Evolutionary conservation across 2,329 filamentous ascomycete genomes (phyloP).

Genomic region (Xylariaceae sp.): DNA sequence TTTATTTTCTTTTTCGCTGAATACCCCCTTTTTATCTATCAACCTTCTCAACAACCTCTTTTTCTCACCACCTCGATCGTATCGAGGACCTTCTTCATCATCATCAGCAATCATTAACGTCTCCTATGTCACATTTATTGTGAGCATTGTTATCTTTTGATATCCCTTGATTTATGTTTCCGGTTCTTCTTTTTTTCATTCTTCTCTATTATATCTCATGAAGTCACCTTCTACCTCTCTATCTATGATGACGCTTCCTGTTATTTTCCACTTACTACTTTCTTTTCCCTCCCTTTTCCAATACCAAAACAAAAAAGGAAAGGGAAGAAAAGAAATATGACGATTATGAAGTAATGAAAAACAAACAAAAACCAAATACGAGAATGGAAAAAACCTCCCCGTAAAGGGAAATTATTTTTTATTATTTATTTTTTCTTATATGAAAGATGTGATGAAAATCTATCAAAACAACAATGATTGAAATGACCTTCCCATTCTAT

Average conservation of each 20-base stretch:
- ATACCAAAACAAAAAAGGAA: no score
- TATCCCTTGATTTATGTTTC: not conserved
- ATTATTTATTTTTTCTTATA: no score
- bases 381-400: no score
- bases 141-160: not conserved
- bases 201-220: no score
- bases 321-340: not conserved
- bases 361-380: not conserved
- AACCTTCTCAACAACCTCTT: not conserved
- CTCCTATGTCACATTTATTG: not conserved
- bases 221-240: slow-evolving; percentile 15
- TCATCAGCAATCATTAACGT: not conserved
- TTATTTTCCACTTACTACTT: slow-evolving; percentile 2
- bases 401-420: no score
- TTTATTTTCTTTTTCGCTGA: not conserved
- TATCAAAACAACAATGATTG: no score
- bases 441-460: no score
- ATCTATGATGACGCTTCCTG: not conserved
- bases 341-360: slow-evolving; percentile 3
- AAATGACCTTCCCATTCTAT: no score
- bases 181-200: no score
- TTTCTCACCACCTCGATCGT: no score
- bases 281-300: slow-evolving; percentile 20
- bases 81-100: no score
- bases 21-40: not conserved